Percentiles rank a stretch among this genome's conserved stretches.
Evolutionary conservation across 768 basidiomycete species (phyloP).

Genomic region (Flagelloscypha sp.): DNA sequence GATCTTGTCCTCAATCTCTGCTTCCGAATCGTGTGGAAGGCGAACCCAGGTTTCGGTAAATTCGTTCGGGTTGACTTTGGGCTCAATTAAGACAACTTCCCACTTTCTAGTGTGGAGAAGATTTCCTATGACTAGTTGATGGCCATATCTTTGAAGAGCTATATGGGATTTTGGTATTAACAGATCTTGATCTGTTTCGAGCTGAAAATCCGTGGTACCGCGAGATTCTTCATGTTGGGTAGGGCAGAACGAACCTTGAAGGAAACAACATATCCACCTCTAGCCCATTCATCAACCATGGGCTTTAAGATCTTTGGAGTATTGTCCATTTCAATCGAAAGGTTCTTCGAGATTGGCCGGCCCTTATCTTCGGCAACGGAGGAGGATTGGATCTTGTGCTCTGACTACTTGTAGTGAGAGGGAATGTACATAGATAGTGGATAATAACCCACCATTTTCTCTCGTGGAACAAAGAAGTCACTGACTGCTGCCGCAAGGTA

Average conservation of each 20-base stretch:
- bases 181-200: constrained; percentile 82
- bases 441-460: constrained; percentile 68
- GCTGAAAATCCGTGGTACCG: constrained; percentile 33
- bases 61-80: too few species aligned
- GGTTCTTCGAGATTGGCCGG: too few species aligned
- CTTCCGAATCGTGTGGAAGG: constrained; percentile 26
- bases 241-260: constrained; percentile 72
- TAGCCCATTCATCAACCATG: constrained; percentile 90
- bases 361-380: too few species aligned
- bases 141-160: constrained; percentile 89
- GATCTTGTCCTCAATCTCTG: constrained; percentile 94
- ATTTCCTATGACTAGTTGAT: constrained; percentile 96
- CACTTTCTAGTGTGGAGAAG: constrained; percentile 86
- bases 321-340: constrained; percentile 97
- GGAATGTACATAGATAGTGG: constrained; percentile 3
- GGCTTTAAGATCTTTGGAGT: constrained; percentile 94
- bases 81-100: constrained; percentile 93
- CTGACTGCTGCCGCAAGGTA: constrained; percentile 97
- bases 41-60: constrained; percentile 60
- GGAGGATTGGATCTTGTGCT: constrained; percentile 98
- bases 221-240: neutral
- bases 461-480: constrained; percentile 92
- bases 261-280: constrained; percentile 85
- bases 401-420: constrained; percentile 47
- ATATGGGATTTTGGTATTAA: constrained; percentile 85